Evolutionary conservation across 2,329 filamentous ascomycete genomes (phyloP).

Genomic region (Epichloe typhina): DNA sequence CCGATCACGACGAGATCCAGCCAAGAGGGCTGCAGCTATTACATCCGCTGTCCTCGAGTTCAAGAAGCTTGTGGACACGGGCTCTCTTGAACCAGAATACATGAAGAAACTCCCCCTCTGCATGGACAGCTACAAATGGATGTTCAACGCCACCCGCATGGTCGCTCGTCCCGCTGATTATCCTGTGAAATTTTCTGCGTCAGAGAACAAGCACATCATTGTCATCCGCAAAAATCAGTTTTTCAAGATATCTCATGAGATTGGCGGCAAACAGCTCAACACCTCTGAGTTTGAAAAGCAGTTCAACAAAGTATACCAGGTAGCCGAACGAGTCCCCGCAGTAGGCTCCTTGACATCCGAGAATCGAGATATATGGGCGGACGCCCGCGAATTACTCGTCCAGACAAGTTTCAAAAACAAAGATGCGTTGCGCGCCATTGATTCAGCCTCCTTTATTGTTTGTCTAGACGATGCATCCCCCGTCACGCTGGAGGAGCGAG

Average conservation of each 20-base stretch:
- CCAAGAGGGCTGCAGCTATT: slow-evolving; percentile 85
- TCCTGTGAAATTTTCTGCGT: slow-evolving; percentile 63
- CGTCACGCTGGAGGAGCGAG: slow-evolving; percentile 88
- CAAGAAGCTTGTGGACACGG: slow-evolving; percentile 78
- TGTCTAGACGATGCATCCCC: slow-evolving; percentile 87
- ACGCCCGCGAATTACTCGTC: slow-evolving; percentile 65
- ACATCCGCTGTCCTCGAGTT: slow-evolving; percentile 79
- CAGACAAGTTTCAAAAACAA: slow-evolving; percentile 68
- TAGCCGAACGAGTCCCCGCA: slow-evolving; percentile 55
- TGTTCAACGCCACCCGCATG: slow-evolving; percentile 92
- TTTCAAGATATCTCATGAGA: slow-evolving; percentile 78
- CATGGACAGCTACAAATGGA: slow-evolving; percentile 97
- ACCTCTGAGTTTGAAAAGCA: slow-evolving; percentile 80
- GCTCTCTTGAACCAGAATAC: slow-evolving; percentile 87
- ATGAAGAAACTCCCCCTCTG: slow-evolving; percentile 96
- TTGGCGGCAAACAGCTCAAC: slow-evolving; percentile 75
- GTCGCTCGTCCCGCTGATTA: slow-evolving; percentile 72
- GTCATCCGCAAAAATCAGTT: slow-evolving; percentile 94
- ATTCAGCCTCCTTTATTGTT: slow-evolving; percentile 80
- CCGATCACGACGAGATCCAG: slow-evolving; percentile 70
- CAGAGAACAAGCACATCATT: slow-evolving; percentile 75
- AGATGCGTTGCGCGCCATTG: slow-evolving; percentile 63
- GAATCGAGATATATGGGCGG: slow-evolving; percentile 87
- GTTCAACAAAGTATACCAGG: slow-evolving; percentile 73
- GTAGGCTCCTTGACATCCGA: slow-evolving; percentile 80